Evolutionary conservation across 192 early-diverging fungal species (phyloP).

Genomic region (Coemansia sp.): DNA sequence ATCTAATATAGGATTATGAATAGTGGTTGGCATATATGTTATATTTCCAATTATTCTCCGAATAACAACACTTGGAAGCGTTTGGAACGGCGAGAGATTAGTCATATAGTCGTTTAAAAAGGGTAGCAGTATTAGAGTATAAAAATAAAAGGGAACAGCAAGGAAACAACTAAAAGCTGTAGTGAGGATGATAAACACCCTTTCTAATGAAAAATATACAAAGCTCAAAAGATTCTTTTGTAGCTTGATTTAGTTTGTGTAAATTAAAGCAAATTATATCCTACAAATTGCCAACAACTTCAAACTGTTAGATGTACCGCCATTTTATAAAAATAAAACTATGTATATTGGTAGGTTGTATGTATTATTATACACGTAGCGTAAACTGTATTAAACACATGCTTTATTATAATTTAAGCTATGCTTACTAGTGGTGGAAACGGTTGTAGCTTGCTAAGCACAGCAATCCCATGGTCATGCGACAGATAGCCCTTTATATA

Average conservation of each 20-base stretch:
- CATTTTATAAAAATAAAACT: too few species aligned
- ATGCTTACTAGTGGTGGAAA: conserved; percentile 61
- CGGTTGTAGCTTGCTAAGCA: conserved; percentile 72
- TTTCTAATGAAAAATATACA: background rate
- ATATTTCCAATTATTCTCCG: background rate
- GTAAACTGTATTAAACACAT: background rate
- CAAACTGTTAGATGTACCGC: too few species aligned
- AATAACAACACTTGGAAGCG: background rate
- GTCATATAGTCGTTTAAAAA: background rate
- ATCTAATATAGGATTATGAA: too few species aligned
- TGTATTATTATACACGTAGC: too few species aligned
- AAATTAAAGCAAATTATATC: too few species aligned
- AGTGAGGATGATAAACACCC: background rate
- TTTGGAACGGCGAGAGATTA: background rate
- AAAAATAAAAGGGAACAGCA: background rate
- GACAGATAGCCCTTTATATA: conserved; percentile 87
- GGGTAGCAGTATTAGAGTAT: background rate
- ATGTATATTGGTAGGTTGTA: too few species aligned
- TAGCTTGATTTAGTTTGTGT: too few species aligned
- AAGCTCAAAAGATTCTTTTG: background rate
- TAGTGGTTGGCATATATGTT: background rate
- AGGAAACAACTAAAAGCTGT: too few species aligned
- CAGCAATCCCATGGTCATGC: conserved; percentile 71
- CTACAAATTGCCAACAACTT: too few species aligned
- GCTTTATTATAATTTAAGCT: background rate